A percentile compares a stretch with the other conserved stretches of the same genome.
Evolutionary conservation across 129 eudicot genomes (phyloP).

Genomic region (Heracleum sosnowskyi): DNA sequence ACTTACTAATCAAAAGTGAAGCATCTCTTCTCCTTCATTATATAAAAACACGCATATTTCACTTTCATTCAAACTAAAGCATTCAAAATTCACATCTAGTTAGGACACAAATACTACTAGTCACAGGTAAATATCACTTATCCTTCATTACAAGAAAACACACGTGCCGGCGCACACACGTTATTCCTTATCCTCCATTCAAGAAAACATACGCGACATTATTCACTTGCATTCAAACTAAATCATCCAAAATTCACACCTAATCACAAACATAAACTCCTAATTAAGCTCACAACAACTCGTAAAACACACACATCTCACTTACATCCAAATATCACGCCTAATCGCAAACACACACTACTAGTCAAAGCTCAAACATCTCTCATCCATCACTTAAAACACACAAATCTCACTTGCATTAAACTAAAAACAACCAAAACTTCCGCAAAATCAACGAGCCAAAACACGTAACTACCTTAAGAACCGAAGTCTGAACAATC

Average conservation of each 20-base stretch:
- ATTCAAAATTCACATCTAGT: not conserved
- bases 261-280: not conserved
- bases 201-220: not conserved
- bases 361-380: not conserved
- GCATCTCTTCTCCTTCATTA: not conserved
- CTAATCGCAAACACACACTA: not conserved
- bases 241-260: not conserved
- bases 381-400: not conserved
- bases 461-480: constrained; percentile 42
- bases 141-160: no score
- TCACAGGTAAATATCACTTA: no score
- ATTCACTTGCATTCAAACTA: not conserved
- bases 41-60: not conserved
- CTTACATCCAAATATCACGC: not conserved
- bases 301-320: not conserved
- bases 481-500: constrained; percentile 74
- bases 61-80: not conserved
- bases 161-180: no score
- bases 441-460: not conserved
- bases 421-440: not conserved
- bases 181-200: no score
- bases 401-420: not conserved
- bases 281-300: not conserved
- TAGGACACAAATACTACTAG: no score
- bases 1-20: not conserved